A percentile compares a stretch with the other conserved stretches of the same genome.
Conservation (phyloP, 495 filamentous ascomycete genomes). For the Talaromyces wortmannii region DNA sequence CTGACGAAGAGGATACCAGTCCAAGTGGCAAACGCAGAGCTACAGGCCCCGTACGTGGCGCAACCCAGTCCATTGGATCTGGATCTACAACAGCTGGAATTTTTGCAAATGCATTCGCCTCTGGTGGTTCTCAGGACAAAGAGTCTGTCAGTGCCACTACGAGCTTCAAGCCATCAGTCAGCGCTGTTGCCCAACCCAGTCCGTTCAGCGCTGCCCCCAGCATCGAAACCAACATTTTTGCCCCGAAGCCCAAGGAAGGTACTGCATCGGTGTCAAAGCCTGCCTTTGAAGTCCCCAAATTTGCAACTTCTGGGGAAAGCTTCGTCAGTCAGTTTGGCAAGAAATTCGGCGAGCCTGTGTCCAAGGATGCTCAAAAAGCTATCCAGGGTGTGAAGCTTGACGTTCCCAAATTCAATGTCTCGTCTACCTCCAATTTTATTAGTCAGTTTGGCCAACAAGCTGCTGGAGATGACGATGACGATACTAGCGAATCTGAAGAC, state of each 20-base stretch:
- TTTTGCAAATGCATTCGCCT: conserved; percentile 37
- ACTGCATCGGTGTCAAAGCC: background rate
- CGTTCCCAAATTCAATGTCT: conserved; percentile 26
- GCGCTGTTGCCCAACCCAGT: conserved; percentile 8
- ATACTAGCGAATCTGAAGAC: conserved; percentile 1
- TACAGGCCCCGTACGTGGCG: background rate
- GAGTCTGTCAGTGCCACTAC: conserved; percentile 1
- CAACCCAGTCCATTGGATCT: conserved; percentile 2
- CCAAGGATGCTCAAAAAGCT: background rate
- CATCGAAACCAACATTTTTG: conserved; percentile 5
- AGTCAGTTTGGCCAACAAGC: conserved; percentile 4
- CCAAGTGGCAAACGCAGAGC: conserved; percentile 12
- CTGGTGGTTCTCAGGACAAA: background rate
- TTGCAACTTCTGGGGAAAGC: conserved; percentile 17
- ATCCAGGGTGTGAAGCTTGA: background rate
- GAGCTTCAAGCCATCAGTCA: conserved; percentile 10
- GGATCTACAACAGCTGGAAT: conserved; percentile 27
- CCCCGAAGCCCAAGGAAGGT: background rate
- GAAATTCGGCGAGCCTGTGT: conserved; percentile 8
- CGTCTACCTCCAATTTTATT: conserved; percentile 22
- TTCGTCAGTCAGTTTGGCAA: conserved; percentile 17
- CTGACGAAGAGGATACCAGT: conserved; percentile 7
- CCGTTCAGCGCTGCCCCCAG: conserved; percentile 14
- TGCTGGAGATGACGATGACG: conserved; percentile 1
- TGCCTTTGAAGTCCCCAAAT: conserved; percentile 14